A percentile compares a stretch with the other conserved stretches of the same genome.
These are phyloP conservation scores for Crucihimalaya himalaica DNA, from an alignment of 345 rosid genomes.

Conservation along the genomic window DNA sequence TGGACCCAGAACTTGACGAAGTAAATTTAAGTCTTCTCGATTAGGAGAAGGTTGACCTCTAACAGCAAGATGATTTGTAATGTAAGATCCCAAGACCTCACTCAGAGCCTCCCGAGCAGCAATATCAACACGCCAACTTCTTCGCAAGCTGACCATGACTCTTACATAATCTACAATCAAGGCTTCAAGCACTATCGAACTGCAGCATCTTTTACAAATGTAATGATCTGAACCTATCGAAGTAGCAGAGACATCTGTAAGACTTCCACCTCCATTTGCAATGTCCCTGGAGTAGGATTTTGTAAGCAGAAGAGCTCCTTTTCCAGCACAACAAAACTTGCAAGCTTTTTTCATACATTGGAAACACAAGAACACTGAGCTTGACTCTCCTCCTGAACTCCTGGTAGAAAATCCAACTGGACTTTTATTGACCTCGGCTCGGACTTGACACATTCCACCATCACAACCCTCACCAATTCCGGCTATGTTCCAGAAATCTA, in stretches of 20 bases:
- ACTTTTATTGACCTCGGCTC: constrained; percentile 55
- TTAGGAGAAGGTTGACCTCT: constrained; percentile 45
- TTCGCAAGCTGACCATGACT: constrained; percentile 78
- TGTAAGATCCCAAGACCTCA: constrained; percentile 59
- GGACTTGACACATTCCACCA: constrained; percentile 70
- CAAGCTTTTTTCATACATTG: constrained; percentile 78
- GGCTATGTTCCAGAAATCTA: constrained; percentile 83
- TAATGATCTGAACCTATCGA: constrained; percentile 56
- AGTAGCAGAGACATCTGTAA: constrained; percentile 54
- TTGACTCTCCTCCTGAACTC: constrained; percentile 48
- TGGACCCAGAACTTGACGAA: constrained; percentile 56
- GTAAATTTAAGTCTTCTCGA: constrained; percentile 38
- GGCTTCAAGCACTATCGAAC: constrained; percentile 67
- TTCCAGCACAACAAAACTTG: constrained; percentile 86
- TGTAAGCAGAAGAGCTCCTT: constrained; percentile 76
- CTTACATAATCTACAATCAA: constrained; percentile 79
- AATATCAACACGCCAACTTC: constrained; percentile 66
- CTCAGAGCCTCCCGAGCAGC: constrained; percentile 68
- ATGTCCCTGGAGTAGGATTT: constrained; percentile 58
- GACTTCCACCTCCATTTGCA: constrained; percentile 63
- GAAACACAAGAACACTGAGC: constrained; percentile 57
- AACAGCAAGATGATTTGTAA: constrained; percentile 44
- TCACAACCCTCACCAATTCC: constrained; percentile 65
- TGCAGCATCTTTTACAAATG: constrained; percentile 81
- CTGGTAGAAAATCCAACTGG: constrained; percentile 40